phyloP scores from a whole-genome alignment of 352 stramenopile genomes.

The Phytopythium aichiense region DNA sequence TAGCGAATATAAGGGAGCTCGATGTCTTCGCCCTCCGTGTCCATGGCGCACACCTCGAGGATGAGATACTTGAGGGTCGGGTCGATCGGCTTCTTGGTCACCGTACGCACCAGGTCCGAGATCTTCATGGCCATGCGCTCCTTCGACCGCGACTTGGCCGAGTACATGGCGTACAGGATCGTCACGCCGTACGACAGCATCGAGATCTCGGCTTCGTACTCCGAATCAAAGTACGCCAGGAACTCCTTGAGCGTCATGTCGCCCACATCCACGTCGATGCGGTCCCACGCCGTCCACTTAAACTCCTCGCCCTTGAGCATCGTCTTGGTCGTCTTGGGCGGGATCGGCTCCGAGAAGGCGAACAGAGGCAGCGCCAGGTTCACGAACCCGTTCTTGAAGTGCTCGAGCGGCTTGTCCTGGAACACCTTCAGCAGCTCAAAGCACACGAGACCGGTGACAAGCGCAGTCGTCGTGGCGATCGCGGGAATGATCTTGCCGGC shows the following conservation, averaged over 20 bases:
- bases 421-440: constrained; percentile 98
- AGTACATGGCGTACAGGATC: constrained; percentile 90
- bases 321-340: constrained; percentile 90
- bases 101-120: constrained; percentile 91
- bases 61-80: constrained; percentile 95
- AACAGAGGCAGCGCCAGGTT: constrained; percentile 99
- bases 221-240: constrained; percentile 92
- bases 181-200: constrained; percentile 98
- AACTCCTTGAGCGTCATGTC: constrained; percentile 97
- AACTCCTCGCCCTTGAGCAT: constrained; percentile 95
- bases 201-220: constrained; percentile 96
- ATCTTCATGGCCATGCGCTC: constrained; percentile 97
- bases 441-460: constrained; percentile 98
- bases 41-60: constrained; percentile 95
- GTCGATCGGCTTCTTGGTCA: constrained; percentile 96
- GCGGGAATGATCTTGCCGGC: constrained; percentile 99
- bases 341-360: constrained; percentile 95
- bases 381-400: constrained; percentile 98
- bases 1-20: constrained; percentile 95
- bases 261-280: constrained; percentile 93
- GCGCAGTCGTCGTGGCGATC: constrained; percentile 98
- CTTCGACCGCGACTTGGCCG: constrained; percentile 81
- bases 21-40: constrained; percentile 94
- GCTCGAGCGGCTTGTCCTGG: constrained; percentile 88
- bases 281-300: constrained; percentile 98